Base-by-base conservation (phyloP, 2,329 filamentous ascomycete genomes). In the Neonectria sp. region DNA sequence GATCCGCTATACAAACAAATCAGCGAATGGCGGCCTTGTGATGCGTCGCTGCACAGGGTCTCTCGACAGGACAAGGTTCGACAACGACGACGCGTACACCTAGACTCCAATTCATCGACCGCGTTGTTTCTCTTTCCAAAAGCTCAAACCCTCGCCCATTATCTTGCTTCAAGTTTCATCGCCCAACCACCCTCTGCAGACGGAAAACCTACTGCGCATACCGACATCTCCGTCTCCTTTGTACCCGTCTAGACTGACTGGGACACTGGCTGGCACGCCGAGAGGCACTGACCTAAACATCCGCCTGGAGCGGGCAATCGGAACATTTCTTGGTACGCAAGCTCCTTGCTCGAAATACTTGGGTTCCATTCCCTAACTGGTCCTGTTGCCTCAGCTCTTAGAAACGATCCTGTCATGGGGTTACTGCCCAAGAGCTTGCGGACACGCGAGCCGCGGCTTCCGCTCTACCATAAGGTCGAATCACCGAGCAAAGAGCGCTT, bases 401-500 rank as follows among this genome's bases (percentile, higher is more conserved):
- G 31, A 68, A 43, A 24, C 45, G 52, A 53, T 33, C 56, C 62
- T 67, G 77, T 71, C 67, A 90, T 90, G 87, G 87, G 84, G 62
- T 76, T 86, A 61, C 78, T 85, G 61, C 81, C 85, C 52, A 86
- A 84, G 65, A 82, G 82, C 46, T 74, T 88, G 71, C 84, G 85
- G 63, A 79, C 83, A 60, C 84, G 86, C 69, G 82, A 85, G 70
- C 76, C 80, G 58, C 84, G 80, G 68, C 80, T 90, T 31, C 88
- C 88, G 24, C 71, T 88, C 12, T 89, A 89, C 77, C 84, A 86
- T 69, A 83, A 83, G 63, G 62, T 84, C 43, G 72, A 77, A 27
- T 74, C 81, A 3, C 79, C 81, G 2, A 81, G 76, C 24, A 88
- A 89, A 72, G 87, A 89, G 64, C 84, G 83, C 65, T 83, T 81